Evolutionary conservation across 2,329 filamentous ascomycete species (phyloP).

Genomic region (Botrytis pseudocinerea): DNA sequence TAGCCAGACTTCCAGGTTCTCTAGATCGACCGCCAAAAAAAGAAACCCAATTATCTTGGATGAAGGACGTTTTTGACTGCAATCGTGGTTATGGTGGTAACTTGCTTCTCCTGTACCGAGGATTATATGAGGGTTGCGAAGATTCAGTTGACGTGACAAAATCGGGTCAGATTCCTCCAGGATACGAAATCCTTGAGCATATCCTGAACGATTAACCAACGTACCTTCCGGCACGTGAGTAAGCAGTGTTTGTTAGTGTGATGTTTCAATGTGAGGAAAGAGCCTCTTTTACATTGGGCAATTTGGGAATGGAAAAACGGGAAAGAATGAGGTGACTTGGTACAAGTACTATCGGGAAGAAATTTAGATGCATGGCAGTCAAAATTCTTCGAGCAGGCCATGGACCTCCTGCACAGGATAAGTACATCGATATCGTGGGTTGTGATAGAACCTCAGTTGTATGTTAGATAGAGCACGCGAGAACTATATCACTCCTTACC

Average conservation of each 20-base stretch:
- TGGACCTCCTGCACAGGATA: background rate
- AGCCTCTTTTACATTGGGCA: background rate
- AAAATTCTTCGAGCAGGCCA: background rate
- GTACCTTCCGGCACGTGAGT: background rate
- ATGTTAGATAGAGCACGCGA: background rate
- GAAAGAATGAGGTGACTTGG: background rate
- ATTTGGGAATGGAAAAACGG: background rate
- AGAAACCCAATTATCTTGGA: background rate
- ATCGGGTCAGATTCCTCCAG: background rate
- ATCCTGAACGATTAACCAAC: background rate
- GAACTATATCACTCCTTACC: background rate
- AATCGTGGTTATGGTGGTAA: background rate
- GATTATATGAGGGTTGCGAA: background rate
- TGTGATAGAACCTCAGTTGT: background rate
- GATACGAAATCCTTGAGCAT: background rate
- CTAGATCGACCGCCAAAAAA: background rate
- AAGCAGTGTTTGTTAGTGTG: background rate
- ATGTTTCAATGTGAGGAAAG: background rate
- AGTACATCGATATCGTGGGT: background rate
- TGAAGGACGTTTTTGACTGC: background rate
- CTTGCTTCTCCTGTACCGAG: background rate
- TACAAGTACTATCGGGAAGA: background rate
- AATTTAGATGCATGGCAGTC: background rate
- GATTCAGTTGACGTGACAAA: too few species aligned
- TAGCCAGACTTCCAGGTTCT: background rate